phyloP scores from a whole-genome alignment of 495 filamentous ascomycete genomes.

The Aspergillus nidulans region DNA sequence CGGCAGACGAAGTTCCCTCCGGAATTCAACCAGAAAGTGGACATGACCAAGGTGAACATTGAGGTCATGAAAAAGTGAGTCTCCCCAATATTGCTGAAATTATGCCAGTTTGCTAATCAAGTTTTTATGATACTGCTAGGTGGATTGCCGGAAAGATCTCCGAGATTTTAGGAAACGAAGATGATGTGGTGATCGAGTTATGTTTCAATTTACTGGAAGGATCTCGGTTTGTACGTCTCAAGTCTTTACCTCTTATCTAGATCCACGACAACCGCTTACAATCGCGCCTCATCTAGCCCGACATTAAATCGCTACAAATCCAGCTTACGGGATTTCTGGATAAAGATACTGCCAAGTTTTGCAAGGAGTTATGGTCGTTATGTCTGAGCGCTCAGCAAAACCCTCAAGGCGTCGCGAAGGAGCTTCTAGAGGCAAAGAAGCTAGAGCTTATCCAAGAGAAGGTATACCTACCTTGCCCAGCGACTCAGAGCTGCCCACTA shows the following conservation, averaged over 20 bases:
- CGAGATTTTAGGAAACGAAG: conserved; percentile 81
- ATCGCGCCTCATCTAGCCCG: conserved; percentile 57
- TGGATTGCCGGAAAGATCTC: conserved; percentile 90
- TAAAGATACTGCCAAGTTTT: conserved; percentile 86
- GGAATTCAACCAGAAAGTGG: conserved; percentile 92
- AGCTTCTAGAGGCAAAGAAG: conserved; percentile 94
- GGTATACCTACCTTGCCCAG: conserved; percentile 41
- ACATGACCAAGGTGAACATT: conserved; percentile 94
- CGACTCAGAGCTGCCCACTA: conserved; percentile 6
- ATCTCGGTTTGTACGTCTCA: conserved; percentile 64
- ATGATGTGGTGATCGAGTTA: conserved; percentile 91
- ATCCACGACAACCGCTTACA: background rate
- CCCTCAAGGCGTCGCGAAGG: conserved; percentile 86
- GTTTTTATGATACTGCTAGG: conserved; percentile 38
- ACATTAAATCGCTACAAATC: conserved; percentile 92
- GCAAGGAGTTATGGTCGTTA: conserved; percentile 88
- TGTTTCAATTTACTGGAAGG: conserved; percentile 87
- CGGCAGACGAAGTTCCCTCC: conserved; percentile 88
- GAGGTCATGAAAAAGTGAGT: conserved; percentile 94
- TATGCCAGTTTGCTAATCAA: conserved; percentile 7
- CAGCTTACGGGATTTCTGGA: conserved; percentile 92
- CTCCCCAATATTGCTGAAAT: conserved; percentile 4
- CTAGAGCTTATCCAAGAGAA: conserved; percentile 89
- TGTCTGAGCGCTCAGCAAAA: conserved; percentile 86
- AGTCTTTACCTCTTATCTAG: background rate